Percentiles rank a stretch among this genome's conserved stretches.
Conservation (phyloP, 2,329 filamentous ascomycete genomes). For the Clarireedia monteithiana region DNA sequence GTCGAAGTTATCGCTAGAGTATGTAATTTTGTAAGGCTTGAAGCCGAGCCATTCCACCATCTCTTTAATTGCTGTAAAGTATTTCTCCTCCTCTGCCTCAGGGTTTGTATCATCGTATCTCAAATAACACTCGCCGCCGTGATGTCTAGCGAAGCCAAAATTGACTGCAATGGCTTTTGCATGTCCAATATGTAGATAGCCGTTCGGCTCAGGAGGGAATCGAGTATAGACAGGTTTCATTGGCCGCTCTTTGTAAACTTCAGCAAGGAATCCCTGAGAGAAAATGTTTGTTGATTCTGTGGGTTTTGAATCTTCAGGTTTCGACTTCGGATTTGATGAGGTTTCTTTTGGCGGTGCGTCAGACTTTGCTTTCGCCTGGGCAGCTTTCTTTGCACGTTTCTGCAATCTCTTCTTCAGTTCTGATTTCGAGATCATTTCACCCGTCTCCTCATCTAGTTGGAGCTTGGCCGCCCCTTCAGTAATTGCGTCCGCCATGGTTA, state of each 20-base stretch:
- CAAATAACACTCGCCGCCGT: conserved; percentile 66
- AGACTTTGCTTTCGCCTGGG: conserved; percentile 43
- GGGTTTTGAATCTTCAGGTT: conserved; percentile 20
- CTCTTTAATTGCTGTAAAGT: conserved; percentile 82
- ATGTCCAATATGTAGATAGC: conserved; percentile 88
- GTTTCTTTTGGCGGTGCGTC: conserved; percentile 32
- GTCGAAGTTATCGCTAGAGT: conserved; percentile 83
- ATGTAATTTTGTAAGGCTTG: conserved; percentile 68
- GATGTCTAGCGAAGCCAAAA: conserved; percentile 84
- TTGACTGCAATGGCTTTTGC: conserved; percentile 94
- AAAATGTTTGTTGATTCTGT: conserved; percentile 49
- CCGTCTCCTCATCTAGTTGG: conserved; percentile 53
- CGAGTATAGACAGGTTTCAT: conserved; percentile 57
- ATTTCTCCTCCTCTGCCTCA: conserved; percentile 83
- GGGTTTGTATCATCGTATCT: conserved; percentile 96
- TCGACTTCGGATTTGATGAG: conserved; percentile 5
- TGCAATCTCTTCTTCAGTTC: conserved; percentile 54
- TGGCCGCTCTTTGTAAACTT: conserved; percentile 63
- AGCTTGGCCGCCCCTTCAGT: conserved; percentile 44
- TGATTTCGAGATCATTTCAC: conserved; percentile 58
- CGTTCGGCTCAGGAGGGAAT: conserved; percentile 85
- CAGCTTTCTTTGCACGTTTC: conserved; percentile 51
- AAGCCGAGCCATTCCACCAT: conserved; percentile 79
- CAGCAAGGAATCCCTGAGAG: conserved; percentile 67
- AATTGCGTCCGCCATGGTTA: conserved; percentile 39